Evolutionary conservation across 305 asterid species (phyloP), one percentile per base, ranked within the genome.

Genomic region (Stenogyne calaminthoides): DNA sequence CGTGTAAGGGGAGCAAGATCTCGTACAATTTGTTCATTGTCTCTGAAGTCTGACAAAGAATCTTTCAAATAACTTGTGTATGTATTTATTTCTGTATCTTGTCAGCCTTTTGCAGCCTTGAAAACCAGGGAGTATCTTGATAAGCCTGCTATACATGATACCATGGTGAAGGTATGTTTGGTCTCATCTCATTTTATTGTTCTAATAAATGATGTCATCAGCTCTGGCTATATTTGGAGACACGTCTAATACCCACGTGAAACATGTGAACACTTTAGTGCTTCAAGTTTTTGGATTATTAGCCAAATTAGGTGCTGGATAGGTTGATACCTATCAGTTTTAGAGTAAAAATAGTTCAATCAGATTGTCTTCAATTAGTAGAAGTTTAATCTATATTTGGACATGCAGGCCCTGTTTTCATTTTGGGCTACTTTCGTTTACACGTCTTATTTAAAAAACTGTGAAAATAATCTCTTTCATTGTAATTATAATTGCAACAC

Each of bases 111-210:
- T 85, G 99, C 99, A 70, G 99, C 99, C 70, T 69, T 87, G 69
- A 95, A 93, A 86, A 97, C 98, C 75, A 87, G 88, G 80, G 98
- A 93, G 76, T 95, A 93, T 84, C 92, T 95, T 71, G 98, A 95
- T 77, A 95, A 93, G 84, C 95, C 96, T 75, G 97, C 98, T 64
- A 89, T 87, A 82, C 99, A 95, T 73, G 99, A 85, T 80, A 85
- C 89, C 67, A 85, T 85, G 89, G 89, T 83, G 80, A 85, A 85
- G 89, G 89, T 83, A 64, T 75, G 87, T 72, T 51, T 46, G 29
- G 29, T 25, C 29, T 25, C 29, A 27, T 14, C 32, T 22, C 57
- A 15, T 37, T 64, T 66, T 36, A 40, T 66, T 64, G 14, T 54
- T 12, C 69, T 54, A 57, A 82, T 65, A 63, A 9, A 58, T 65